Evolutionary conservation across 1,284 basidiomycete species (phyloP), one percentile per base, ranked within the genome.

Genomic region (Fomitiporia mediterranea): DNA sequence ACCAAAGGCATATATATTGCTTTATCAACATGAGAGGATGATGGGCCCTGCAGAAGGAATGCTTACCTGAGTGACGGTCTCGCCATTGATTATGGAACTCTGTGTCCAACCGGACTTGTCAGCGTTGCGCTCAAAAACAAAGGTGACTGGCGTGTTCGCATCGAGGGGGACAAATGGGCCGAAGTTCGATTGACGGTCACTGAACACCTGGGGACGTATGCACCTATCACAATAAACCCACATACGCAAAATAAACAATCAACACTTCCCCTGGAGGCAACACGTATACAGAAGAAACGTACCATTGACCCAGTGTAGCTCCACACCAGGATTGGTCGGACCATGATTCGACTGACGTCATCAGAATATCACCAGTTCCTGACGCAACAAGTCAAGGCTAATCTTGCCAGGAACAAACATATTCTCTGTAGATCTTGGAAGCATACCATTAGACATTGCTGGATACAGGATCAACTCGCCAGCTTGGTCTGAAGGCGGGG

Each of bases 351-450:
- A 59, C 25, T 13, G 48, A 46, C 13, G 53, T 51, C 34, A 37
- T 37, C 1, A 59, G 49, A 21, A 59, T 35, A 38, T 59, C 57
- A 35, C 57, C 57, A 13, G 57, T 59, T 5, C 57, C 57, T 59
- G 23, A 2, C 7, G 25, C 11, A 23, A 7, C 8, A n/a, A 34
- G 5, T 27, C 25, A n/a, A n/a, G n/a, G n/a, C n/a, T 56, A 9
- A 32, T 17, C 25, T 8, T 37, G 19, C 13, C 51, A 35, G 15
- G n/a, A 21, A 35, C 32, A 32, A 21, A 30, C 15, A 35, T 40
- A 43, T 40, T 15, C 8, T 15, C 34, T 15, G 43, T 25, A 13
- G 7, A 51, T 17, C 21, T 13, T 27, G 8, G 25, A 2, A 28
- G 11, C 53, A 17, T 42, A 59, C 57, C 57, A 32, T 59, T 59